Percentiles rank a stretch among this genome's conserved stretches.
phyloP scores from a whole-genome alignment of 805 yeast species.

The Hemisphaericaspora nanyangensis region DNA sequence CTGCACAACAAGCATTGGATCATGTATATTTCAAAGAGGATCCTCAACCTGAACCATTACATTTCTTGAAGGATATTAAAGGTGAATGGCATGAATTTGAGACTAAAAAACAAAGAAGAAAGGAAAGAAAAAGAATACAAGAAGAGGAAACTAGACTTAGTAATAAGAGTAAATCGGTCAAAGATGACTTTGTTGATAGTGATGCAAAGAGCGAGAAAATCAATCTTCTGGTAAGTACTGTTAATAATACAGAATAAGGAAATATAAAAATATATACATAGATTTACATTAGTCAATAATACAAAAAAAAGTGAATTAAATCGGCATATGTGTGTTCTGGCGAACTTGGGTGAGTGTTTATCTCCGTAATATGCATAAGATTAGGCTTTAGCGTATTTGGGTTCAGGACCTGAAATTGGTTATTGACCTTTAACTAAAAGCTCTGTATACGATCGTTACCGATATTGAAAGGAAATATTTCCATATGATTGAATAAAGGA shows the following conservation, averaged over 20 bases:
- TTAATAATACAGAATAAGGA: background rate
- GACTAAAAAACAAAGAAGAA: constrained; percentile 71
- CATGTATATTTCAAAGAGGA: constrained; percentile 66
- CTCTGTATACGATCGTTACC: no score
- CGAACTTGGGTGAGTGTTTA: no score
- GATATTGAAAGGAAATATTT: no score
- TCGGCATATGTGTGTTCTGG: no score
- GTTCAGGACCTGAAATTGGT: no score
- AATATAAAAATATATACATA: no score
- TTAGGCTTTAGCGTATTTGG: no score
- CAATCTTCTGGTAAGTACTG: background rate
- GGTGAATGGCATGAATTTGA: constrained; percentile 99
- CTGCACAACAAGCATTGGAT: constrained; percentile 65
- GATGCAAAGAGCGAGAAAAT: background rate
- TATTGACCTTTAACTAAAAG: no score
- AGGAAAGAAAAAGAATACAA: constrained; percentile 38
- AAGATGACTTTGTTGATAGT: background rate
- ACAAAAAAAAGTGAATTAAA: no score
- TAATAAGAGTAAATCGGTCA: background rate
- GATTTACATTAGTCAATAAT: no score
- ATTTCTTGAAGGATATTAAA: constrained; percentile 48
- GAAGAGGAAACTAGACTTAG: constrained; percentile 18
- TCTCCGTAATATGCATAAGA: no score
- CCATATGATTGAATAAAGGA: no score
- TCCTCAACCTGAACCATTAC: constrained; percentile 61